Evolutionary conservation across 2,329 filamentous ascomycete species (phyloP), one percentile per base, ranked within the genome.

Genomic region (Claviceps sorghi): DNA sequence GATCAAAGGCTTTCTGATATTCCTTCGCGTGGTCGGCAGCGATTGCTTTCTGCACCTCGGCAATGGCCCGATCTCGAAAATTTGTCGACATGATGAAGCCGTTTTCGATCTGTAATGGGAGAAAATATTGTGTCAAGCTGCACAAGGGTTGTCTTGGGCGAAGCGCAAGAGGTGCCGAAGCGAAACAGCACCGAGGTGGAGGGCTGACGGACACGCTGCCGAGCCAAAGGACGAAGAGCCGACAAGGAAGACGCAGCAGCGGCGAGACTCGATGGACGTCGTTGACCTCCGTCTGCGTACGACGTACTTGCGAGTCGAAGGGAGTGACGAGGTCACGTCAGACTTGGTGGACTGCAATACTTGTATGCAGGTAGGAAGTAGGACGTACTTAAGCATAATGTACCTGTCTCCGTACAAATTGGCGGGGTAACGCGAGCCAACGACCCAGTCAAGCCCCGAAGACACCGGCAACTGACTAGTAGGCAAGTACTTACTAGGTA

Each of bases 21-120:
- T 97, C 88, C 66, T 88, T 90, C 46, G 87, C 86, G 59, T 91
- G 95, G 74, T 98, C 93, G 62, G 86, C 83, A 67, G 95, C 90
- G 73, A 98, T 97, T 60, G 93, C 93, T 71, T 95, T 94, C 72
- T 95, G 95, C 64, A 98, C 91, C 69, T 87, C 84, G 65, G 94
- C 88, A 74, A 97, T 97, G 63, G 93, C 93, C 62, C 91, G 88
- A 64, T 90, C 90, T 64, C 96, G 82, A 68, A 97, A 98, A 73
- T 98, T 93, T 69, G 88, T 94, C 58, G 89, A 95, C 90, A 96
- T 96, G 62, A 64, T 74, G 71, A 64, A 56, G 32, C 55, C 53
- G 43, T 44, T 32, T 30, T 17, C 40, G 36, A 17, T 21, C 30
- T 38, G 30, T n/a, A 6, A 44, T 52, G 26, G 48, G 10, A 21